These are phyloP conservation scores for Inga oerstediana DNA, from an alignment of 306 rosid genomes.

Conservation along the genomic window DNA sequence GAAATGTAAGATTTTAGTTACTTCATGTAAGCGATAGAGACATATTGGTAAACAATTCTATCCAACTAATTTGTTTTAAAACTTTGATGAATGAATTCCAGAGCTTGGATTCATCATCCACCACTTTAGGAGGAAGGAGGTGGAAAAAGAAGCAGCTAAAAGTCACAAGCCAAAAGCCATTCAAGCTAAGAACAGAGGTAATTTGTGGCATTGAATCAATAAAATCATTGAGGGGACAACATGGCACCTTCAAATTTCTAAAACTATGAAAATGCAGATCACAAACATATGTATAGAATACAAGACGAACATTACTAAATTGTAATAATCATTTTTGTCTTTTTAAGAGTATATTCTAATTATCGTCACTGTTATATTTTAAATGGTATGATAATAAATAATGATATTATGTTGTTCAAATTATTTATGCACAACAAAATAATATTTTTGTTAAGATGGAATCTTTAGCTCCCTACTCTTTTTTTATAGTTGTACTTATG, in stretches of 20 bases:
- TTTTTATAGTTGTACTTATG: neutral
- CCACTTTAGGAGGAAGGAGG: slow-evolving; percentile 65
- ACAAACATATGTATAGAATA: neutral
- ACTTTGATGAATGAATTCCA: slow-evolving; percentile 35
- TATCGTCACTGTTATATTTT: neutral
- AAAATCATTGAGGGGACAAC: neutral
- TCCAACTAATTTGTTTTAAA: slow-evolving; percentile 2
- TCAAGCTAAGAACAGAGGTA: slow-evolving; percentile 95
- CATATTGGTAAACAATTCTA: slow-evolving; percentile 22
- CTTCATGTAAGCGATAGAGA: neutral
- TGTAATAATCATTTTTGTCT: neutral
- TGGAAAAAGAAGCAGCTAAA: slow-evolving; percentile 75
- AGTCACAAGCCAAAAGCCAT: slow-evolving; percentile 77
- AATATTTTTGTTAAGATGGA: neutral
- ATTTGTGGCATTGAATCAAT: neutral
- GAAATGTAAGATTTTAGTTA: slow-evolving; percentile 68
- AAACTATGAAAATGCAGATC: neutral
- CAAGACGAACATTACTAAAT: neutral
- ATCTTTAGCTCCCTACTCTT: neutral
- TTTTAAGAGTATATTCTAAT: neutral
- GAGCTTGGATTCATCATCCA: slow-evolving; percentile 69
- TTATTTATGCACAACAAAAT: neutral
- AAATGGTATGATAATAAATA: neutral
- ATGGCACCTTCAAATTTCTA: neutral
- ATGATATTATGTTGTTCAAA: neutral